phyloP scores from a whole-genome alignment of 2,329 filamentous ascomycete genomes.

The Daldinia sp. region DNA sequence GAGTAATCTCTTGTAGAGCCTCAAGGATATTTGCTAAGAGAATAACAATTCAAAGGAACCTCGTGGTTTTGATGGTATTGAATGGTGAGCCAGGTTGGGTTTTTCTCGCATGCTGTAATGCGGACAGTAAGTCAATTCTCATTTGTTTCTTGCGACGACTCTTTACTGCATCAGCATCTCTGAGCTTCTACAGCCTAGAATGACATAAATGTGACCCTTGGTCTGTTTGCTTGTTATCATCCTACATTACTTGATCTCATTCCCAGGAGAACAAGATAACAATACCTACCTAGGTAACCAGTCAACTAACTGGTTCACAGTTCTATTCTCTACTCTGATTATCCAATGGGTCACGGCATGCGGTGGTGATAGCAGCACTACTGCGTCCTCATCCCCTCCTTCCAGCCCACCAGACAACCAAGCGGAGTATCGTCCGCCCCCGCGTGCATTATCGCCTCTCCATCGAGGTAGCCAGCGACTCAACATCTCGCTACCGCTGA shows the following conservation, averaged over 20 bases:
- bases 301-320: conserved; percentile 50
- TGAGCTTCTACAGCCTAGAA: background rate
- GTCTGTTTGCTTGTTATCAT: background rate
- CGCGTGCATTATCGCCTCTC: conserved; percentile 19
- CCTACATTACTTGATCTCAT: background rate
- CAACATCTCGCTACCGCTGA: conserved; percentile 32
- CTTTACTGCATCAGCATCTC: background rate
- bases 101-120: conserved; percentile 74
- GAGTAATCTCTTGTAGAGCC: background rate
- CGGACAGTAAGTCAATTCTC: conserved; percentile 62
- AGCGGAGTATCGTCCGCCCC: background rate
- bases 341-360: conserved; percentile 70
- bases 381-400: background rate
- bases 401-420: conserved; percentile 28
- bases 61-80: conserved; percentile 69
- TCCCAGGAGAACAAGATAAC: background rate
- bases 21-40: background rate
- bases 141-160: background rate
- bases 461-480: conserved; percentile 14
- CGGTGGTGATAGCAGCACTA: background rate
- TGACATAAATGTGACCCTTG: background rate
- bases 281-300: background rate
- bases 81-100: conserved; percentile 74
- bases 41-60: conserved; percentile 59
- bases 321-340: conserved; percentile 70